Conservation (phyloP, 352 stramenopile genomes). For the Globisporangium takayamanum region DNA sequence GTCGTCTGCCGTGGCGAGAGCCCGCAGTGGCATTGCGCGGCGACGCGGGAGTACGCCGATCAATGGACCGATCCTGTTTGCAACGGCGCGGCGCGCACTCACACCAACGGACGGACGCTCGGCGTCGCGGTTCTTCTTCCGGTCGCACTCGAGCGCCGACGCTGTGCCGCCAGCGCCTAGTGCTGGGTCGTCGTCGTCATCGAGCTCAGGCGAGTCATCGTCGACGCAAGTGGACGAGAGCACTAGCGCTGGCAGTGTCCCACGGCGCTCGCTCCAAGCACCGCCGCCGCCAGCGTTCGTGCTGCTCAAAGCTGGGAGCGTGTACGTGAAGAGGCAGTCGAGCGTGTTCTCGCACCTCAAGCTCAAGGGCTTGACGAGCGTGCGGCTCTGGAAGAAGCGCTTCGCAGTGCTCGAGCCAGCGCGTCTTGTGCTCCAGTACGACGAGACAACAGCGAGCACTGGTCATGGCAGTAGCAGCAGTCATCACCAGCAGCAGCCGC, state of each 20-base stretch:
- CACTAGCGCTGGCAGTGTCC: not conserved
- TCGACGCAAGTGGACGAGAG: not conserved
- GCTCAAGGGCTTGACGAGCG: slow-evolving; percentile 44
- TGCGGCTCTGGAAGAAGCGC: slow-evolving; percentile 76
- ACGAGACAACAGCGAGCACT: slow-evolving; percentile 26
- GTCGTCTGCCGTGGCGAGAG: not conserved
- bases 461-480: not conserved
- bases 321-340: slow-evolving; percentile 78
- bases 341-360: slow-evolving; percentile 77
- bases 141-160: slow-evolving; percentile 6
- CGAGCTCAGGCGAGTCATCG: slow-evolving; percentile 1
- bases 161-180: not conserved
- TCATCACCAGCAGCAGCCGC: slow-evolving; percentile 13
- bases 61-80: slow-evolving; percentile 1
- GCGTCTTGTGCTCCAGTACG: slow-evolving; percentile 62
- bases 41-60: slow-evolving; percentile 18
- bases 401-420: slow-evolving; percentile 69
- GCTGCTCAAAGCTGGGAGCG: slow-evolving; percentile 51
- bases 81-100: slow-evolving; percentile 3
- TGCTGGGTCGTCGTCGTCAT: not conserved
- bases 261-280: slow-evolving; percentile 9
- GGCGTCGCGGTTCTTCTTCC: slow-evolving; percentile 1
- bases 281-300: slow-evolving; percentile 32
- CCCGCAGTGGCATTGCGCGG: slow-evolving; percentile 1
- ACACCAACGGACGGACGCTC: slow-evolving; percentile 10